These are phyloP conservation scores for Fusarium albidum DNA, from an alignment of 2,329 filamentous ascomycete species.

Conservation along the genomic window DNA sequence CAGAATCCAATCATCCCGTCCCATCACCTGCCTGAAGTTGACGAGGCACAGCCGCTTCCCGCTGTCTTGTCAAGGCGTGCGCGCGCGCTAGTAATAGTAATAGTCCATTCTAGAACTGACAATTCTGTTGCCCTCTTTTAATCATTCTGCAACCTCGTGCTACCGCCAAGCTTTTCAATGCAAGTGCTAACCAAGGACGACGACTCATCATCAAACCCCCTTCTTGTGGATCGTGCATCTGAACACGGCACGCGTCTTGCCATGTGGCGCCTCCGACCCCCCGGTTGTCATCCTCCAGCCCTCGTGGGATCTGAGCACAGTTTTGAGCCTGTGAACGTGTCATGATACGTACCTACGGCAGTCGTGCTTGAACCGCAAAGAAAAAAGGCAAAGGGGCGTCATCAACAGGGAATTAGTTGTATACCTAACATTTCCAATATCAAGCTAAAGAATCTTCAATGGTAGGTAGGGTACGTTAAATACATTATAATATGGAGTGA, in stretches of 20 bases:
- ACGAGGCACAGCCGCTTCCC: slow-evolving; percentile 10
- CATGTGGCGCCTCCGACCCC: slow-evolving; percentile 17
- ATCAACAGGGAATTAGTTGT: background rate
- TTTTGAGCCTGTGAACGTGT: background rate
- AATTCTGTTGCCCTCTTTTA: background rate
- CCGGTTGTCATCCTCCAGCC: background rate
- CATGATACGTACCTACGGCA: too few species aligned
- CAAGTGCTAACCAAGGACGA: too few species aligned
- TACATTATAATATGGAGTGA: slow-evolving; percentile 14
- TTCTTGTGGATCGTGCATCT: background rate
- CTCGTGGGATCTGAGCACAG: background rate
- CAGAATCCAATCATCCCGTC: slow-evolving; percentile 13
- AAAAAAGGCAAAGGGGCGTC: too few species aligned
- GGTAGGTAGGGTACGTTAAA: slow-evolving; percentile 10
- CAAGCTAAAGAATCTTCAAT: slow-evolving; percentile 15
- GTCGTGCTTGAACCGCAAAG: too few species aligned
- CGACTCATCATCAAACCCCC: background rate
- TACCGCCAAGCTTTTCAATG: background rate
- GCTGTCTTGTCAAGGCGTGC: too few species aligned
- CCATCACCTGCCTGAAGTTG: background rate
- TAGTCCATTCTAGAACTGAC: slow-evolving; percentile 1
- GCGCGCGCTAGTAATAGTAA: too few species aligned
- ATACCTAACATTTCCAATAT: background rate
- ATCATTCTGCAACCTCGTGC: background rate
- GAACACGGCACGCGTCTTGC: slow-evolving; percentile 2